These are phyloP conservation scores for Westerdykella sp. DNA, from an alignment of 2,329 filamentous ascomycete genomes.

Conservation along the genomic window DNA sequence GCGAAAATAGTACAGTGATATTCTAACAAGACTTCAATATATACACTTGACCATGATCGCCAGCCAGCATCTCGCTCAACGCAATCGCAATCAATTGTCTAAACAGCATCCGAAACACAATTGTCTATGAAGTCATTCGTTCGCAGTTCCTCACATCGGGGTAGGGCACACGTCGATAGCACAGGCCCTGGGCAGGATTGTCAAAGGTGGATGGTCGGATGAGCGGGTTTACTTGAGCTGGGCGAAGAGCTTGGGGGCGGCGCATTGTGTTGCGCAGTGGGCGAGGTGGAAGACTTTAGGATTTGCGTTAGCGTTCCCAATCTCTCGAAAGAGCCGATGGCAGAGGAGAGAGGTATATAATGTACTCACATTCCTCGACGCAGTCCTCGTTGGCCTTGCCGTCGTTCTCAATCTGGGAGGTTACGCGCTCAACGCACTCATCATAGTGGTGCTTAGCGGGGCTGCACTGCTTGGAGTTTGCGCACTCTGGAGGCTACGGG, in stretches of 20 bases:
- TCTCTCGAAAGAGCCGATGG: neutral
- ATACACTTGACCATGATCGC: conserved; percentile 29
- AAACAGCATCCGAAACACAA: neutral
- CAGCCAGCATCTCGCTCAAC: conserved; percentile 17
- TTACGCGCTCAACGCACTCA: conserved; percentile 94
- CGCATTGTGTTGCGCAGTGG: conserved; percentile 89
- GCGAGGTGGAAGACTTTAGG: conserved; percentile 89
- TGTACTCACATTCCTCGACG: conserved; percentile 91
- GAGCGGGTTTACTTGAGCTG: conserved; percentile 68
- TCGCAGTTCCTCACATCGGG: conserved; percentile 8
- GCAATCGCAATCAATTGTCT: conserved; percentile 14
- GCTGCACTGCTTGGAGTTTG: conserved; percentile 75
- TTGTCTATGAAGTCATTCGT: conserved; percentile 6
- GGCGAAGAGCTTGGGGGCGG: conserved; percentile 92
- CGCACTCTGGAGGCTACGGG: conserved; percentile 63
- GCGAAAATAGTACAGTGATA: conserved; percentile 32
- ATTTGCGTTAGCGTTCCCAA: conserved; percentile 2
- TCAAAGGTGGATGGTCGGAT: conserved; percentile 2
- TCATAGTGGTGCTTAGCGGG: conserved; percentile 96
- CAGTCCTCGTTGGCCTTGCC: conserved; percentile 86
- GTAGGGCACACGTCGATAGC: conserved; percentile 6
- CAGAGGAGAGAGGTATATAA: neutral
- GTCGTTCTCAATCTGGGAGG: conserved; percentile 60
- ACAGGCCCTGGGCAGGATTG: conserved; percentile 9
- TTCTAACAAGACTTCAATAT: conserved; percentile 34